Evolutionary conservation across 768 basidiomycete genomes (phyloP).

Genomic region (Rhodotorula taiwanensis): DNA sequence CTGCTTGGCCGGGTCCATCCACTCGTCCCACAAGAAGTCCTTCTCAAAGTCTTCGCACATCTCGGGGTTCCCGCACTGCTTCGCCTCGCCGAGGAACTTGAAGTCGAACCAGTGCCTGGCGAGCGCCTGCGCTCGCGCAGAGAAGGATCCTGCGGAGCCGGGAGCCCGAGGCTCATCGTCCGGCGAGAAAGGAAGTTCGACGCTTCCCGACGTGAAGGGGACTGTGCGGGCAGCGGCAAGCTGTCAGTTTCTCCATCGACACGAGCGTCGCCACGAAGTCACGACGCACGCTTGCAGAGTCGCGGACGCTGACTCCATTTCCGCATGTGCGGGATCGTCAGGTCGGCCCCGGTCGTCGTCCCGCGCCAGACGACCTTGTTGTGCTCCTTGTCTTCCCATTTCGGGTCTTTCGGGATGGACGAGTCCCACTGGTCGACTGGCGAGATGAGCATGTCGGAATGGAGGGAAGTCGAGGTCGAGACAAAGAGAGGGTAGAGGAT

Average conservation of each 20-base stretch:
- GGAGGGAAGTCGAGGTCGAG: constrained; percentile 75
- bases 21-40: constrained; percentile 43
- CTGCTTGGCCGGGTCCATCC: constrained; percentile 44
- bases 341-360: constrained; percentile 71
- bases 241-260: too few relatives aligned
- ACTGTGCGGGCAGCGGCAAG: constrained; percentile 9
- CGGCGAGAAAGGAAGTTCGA: constrained; percentile 13
- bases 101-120: constrained; percentile 23
- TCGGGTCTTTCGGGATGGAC: constrained; percentile 49
- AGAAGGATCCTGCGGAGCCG: constrained; percentile 10
- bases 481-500: constrained; percentile 58
- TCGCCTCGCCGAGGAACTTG: constrained; percentile 21
- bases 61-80: constrained; percentile 15
- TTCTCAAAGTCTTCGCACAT: constrained; percentile 20
- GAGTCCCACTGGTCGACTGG: constrained; percentile 90
- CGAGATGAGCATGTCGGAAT: constrained; percentile 81
- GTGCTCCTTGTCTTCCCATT: constrained; percentile 80
- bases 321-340: constrained; percentile 36
- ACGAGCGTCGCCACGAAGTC: too few relatives aligned
- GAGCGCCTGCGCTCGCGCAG: constrained; percentile 6
- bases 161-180: background rate
- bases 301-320: constrained; percentile 38
- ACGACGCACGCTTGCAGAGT: constrained; percentile 21
- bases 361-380: constrained; percentile 83
- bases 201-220: constrained; percentile 13